These are phyloP conservation scores for Tulasnella sp. DNA, from an alignment of 768 basidiomycete species.

Conservation along the genomic window DNA sequence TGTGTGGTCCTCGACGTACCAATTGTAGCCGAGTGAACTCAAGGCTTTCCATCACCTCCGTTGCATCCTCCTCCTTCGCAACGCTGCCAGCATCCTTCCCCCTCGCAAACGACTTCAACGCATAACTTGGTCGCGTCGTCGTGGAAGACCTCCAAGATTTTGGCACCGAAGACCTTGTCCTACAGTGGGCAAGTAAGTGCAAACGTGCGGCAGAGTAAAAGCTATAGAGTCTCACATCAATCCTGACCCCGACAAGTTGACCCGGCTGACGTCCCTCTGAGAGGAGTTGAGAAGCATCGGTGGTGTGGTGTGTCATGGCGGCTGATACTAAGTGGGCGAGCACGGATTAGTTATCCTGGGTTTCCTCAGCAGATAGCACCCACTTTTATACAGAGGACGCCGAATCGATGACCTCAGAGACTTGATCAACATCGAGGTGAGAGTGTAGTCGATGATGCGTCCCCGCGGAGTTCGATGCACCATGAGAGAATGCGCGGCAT, in stretches of 20 bases:
- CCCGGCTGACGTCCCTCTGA: neutral
- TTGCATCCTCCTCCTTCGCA: conserved; percentile 7
- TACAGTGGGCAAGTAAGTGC: neutral
- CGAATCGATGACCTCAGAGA: neutral
- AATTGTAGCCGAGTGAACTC: neutral
- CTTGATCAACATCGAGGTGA: neutral
- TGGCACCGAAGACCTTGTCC: conserved; percentile 4
- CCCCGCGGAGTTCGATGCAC: neutral
- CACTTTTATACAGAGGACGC: neutral
- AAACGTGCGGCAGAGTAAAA: neutral
- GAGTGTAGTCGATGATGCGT: neutral
- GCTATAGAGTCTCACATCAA: neutral
- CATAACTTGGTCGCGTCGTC: conserved; percentile 8
- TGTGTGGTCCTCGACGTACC: neutral
- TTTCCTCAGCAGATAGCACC: neutral
- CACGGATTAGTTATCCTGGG: neutral
- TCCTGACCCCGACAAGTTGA: neutral
- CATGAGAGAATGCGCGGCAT: neutral
- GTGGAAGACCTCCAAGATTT: neutral
- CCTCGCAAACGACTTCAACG: conserved; percentile 8
- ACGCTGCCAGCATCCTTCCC: conserved; percentile 7
- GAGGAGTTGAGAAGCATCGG: neutral
- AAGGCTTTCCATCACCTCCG: conserved; percentile 9
- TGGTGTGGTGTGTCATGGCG: neutral
- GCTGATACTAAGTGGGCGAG: neutral